phyloP scores from a whole-genome alignment of 177 flowering plant species.

The Viscum album region DNA sequence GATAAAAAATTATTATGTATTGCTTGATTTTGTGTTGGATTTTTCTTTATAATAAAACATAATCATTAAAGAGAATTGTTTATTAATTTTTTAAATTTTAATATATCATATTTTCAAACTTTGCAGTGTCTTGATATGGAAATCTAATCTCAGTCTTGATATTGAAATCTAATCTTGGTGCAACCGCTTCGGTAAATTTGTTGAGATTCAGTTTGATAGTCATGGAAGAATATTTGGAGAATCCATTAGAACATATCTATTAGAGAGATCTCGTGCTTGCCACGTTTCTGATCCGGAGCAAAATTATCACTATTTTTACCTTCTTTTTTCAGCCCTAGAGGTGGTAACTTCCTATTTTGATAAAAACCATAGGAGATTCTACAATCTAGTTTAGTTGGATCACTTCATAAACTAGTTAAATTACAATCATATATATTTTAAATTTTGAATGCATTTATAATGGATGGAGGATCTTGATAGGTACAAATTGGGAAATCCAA shows the following conservation, averaged over 20 bases:
- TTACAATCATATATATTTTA: background rate
- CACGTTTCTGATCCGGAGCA: conserved; percentile 16
- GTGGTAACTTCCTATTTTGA: conserved; percentile 7
- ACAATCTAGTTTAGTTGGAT: background rate
- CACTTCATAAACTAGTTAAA: background rate
- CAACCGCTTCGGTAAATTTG: conserved; percentile 73
- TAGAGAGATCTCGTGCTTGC: conserved; percentile 16
- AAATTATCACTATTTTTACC: conserved; percentile 16
- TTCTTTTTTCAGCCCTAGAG: conserved; percentile 14
- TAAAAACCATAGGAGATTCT: background rate
- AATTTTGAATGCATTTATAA: background rate
- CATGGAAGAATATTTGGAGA: conserved; percentile 17
- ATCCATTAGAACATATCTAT: conserved; percentile 13
- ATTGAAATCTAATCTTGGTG: conserved; percentile 16
- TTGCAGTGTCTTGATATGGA: conserved; percentile 6
- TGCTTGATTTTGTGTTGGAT: too few species aligned
- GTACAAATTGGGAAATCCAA: conserved; percentile 40
- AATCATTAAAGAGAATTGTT: too few species aligned
- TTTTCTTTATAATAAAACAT: too few species aligned
- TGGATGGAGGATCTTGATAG: conserved; percentile 36
- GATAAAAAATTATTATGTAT: too few species aligned
- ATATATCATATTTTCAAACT: background rate
- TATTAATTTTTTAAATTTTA: background rate
- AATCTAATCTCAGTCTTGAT: conserved; percentile 1
- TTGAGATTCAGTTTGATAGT: conserved; percentile 18